Base-by-base conservation (phyloP, 2,329 filamentous ascomycete genomes). In the Dothideomycetes sp. region DNA sequence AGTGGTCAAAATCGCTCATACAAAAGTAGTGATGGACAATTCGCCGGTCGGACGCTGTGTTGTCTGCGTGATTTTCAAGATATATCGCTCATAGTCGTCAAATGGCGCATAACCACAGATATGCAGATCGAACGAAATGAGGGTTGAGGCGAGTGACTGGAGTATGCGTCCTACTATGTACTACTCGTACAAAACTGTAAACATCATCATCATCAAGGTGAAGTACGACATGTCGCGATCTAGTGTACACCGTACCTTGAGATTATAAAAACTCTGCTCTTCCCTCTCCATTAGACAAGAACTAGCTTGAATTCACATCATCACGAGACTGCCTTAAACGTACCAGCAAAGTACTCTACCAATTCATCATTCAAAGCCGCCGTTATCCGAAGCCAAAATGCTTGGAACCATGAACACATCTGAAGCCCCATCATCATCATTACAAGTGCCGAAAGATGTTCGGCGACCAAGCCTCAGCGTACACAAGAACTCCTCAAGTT, bases 31-130 rank as follows among this genome's bases (percentile, higher is more conserved):
- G 29, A 25, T 27, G 9, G 13, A 8, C 15, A n/a, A n/a, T 32
- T 24, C 15, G 20, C 29, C 12, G 37, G 18, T 24, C 27, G 15
- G 7, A 18, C 27, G 15, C 5, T 5, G n/a, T 17, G 35, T 40
- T 13, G 20, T 40, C n/a, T 40, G 37, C 37, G 37, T 40, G 29
- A 40, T 40, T 40, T 40, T 40, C 7, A 12, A n/a, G 27, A 15
- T 40, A 33, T 32, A 40, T 40, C 28, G 37, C 37, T 40, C 37
- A 40, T 10, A 31, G 27, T 33, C 37, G 3, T 25, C 20, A 40
- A 40, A 40, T 40, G 28, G 37, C 37, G 37, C 37, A 33, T 15
- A 40, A 25, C 37, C 36, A 20, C 36, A 39, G 10, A 28, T 27
- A 33, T 33, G 20, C 29, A 40, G 37, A 24, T 39, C 19, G n/a